phyloP scores from a whole-genome alignment of 2,329 filamentous ascomycete species.

The Didymella arachidicola region DNA sequence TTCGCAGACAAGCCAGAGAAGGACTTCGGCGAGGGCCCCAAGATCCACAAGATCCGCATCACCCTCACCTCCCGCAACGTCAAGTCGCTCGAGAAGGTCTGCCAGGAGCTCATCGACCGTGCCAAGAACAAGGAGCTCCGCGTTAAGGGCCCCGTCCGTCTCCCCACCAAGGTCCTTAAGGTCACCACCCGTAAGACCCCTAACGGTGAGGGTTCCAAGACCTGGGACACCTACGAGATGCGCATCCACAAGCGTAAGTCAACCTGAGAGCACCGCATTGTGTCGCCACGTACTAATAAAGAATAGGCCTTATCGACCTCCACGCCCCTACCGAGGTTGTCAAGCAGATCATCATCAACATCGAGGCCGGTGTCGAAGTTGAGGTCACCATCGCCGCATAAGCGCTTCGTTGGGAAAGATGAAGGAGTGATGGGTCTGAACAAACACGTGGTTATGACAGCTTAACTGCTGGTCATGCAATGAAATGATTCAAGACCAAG shows the following conservation, averaged over 20 bases:
- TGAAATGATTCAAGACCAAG: constrained; percentile 33
- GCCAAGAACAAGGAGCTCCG: constrained; percentile 98
- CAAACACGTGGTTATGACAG: constrained; percentile 40
- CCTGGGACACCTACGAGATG: constrained; percentile 99
- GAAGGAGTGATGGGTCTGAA: constrained; percentile 27
- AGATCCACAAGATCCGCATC: constrained; percentile 98
- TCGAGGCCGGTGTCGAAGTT: constrained; percentile 91
- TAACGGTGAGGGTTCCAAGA: constrained; percentile 99
- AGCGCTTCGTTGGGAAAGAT: constrained; percentile 32
- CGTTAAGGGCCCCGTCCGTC: constrained; percentile 97
- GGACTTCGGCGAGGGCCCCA: constrained; percentile 88
- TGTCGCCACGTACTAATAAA: constrained; percentile 7
- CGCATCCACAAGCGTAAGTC: constrained; percentile 88
- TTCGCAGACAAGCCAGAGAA: constrained; percentile 81
- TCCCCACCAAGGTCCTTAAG: constrained; percentile 96
- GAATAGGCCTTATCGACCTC: constrained; percentile 81
- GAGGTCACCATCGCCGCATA: constrained; percentile 92
- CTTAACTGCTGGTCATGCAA: constrained; percentile 35
- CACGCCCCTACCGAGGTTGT: constrained; percentile 97
- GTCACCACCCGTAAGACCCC: constrained; percentile 99
- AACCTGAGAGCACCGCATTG: neutral
- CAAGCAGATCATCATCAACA: constrained; percentile 97
- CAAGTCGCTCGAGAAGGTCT: constrained; percentile 85
- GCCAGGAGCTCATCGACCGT: constrained; percentile 96
- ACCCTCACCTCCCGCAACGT: constrained; percentile 96